Base-by-base conservation (phyloP, 495 filamentous ascomycete species). In the Xylaria grammica region DNA sequence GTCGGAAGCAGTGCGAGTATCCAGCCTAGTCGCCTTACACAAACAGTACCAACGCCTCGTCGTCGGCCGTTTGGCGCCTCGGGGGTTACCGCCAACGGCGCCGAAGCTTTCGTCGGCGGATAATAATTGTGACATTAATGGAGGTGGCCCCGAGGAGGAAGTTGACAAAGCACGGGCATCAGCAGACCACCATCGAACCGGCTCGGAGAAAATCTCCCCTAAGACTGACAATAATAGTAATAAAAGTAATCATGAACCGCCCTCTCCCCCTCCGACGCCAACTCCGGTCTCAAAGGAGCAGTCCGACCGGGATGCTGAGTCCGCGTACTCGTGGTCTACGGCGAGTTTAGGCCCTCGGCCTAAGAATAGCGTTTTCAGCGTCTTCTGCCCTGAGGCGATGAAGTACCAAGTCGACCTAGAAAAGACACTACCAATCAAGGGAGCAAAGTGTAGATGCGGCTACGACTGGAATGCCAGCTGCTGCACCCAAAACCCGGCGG, bases 291-390 rank as follows among this genome's bases (percentile, higher is more conserved):
- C 17, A 2, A 74, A 75, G 58, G 49, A 67, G 19, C 59, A 48
- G 17, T 65, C 67, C 19, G 72, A 74, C n/a, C 38, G 11, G 8
- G 70, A 77, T 52, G 48, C 64, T 22, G 66, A 65, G 50, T 75
- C 67, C 26, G 56, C 51, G 45, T 59, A 49, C 44, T 50, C 66
- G 4, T 54, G 7, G 3, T 59, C 56, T 10, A 29, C 26, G 2
- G 54, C 24, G 1, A 30, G 54, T 7, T 57, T n/a, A 36, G 54
- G 45, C 24, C 19, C 36, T 11, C 68, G 70, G 8, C 74, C 74
- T 22, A 73, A 70, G 65, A 79, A 79, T 58, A 73, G 72, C 63
- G 77, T 78, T 36, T 79, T 79, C 42, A 75, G 74, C 63, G 66
- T 75, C 44, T 78, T 78, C 50, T 78, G 76, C 56, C 65, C 76